phyloP scores from a whole-genome alignment of 1,284 basidiomycete species.

The Gymnopus androsaceus region DNA sequence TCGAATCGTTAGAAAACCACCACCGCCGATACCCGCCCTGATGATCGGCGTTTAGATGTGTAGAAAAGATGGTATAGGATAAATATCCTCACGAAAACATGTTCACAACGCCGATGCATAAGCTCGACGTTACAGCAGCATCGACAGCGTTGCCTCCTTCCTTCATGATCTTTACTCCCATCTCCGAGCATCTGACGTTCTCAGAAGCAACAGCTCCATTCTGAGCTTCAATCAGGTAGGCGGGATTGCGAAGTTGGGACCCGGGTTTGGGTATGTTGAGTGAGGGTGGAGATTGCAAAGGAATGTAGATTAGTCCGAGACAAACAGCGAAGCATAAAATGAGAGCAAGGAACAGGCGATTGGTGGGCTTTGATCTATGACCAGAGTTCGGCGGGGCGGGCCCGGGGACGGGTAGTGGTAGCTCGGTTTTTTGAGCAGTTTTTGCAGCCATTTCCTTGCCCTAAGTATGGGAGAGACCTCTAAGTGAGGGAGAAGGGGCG shows the following conservation, averaged over 20 bases:
- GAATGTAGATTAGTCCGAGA: background rate
- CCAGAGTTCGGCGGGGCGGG: background rate
- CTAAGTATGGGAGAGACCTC: background rate
- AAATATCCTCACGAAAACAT: conserved; percentile 74
- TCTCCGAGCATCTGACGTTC: conserved; percentile 80
- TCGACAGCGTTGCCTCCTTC: conserved; percentile 92
- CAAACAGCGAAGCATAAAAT: background rate
- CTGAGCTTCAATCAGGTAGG: conserved; percentile 52
- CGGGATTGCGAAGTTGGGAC: conserved; percentile 12
- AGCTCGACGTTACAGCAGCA: conserved; percentile 76
- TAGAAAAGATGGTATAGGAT: background rate
- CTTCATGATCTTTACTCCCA: conserved; percentile 77
- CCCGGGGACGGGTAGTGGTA: conserved; percentile 2
- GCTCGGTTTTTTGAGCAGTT: background rate
- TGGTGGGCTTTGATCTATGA: background rate
- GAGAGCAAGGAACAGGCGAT: background rate
- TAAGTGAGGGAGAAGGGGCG: background rate
- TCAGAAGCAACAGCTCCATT: conserved; percentile 88
- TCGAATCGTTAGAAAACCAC: conserved; percentile 89
- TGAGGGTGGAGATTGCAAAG: background rate
- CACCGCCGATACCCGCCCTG: conserved; percentile 87
- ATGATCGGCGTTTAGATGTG: background rate
- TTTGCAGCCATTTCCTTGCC: background rate
- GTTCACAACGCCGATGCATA: conserved; percentile 87
- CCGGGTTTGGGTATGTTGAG: background rate